Evolutionary conservation across 441 rosid species (phyloP), one percentile per base, ranked within the genome.

Genomic region (Isatis lusitanica): DNA sequence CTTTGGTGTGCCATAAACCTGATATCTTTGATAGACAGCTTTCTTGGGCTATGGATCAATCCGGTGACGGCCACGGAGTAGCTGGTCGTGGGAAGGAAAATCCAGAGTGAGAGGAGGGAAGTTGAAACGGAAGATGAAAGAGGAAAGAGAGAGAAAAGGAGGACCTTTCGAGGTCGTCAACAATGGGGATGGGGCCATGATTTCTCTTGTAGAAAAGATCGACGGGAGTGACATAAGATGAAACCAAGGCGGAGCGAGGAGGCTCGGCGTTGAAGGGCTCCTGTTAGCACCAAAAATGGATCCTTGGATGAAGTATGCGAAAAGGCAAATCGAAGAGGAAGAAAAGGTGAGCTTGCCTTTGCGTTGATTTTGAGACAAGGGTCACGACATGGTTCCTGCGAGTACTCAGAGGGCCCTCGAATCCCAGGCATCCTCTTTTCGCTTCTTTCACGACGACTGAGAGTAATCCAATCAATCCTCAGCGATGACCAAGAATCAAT

Each of bases 211-310:
- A 95, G 83, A 95, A 95, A 70, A 95, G 77, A 66, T 90, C 87
- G 47, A 93, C 90, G 0, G 97, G 97, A 6, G 99, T 93, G 61
- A 91, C 84, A 60, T 90, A 93, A 62, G 97, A 88, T 12, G 70
- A 64, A 78, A 80, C 74, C 80, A 95, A 81, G 35, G 86, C 92
- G 0, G 90, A 79, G 21, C 99, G 97, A 0, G 82, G 92, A 28
- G 99, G 98, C 80, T 95, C 99, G 0, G 99, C 98, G 79, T 95
- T 95, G 84, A 90, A 95, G 3, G 99, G 99, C 80, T 85, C 87
- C 98, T 95, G 86, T 73, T 0, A 80, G 4, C 51, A 79, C 38
- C 55, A 17, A 7, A 46, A 46, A 46, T 46, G 3, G 28, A 26
- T 26, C 28, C 28, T 26, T 12, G 36, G 30, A 7, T 12, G 17